Conservation (phyloP, 164 flowering plant genomes). For the Vitis amurensis region DNA sequence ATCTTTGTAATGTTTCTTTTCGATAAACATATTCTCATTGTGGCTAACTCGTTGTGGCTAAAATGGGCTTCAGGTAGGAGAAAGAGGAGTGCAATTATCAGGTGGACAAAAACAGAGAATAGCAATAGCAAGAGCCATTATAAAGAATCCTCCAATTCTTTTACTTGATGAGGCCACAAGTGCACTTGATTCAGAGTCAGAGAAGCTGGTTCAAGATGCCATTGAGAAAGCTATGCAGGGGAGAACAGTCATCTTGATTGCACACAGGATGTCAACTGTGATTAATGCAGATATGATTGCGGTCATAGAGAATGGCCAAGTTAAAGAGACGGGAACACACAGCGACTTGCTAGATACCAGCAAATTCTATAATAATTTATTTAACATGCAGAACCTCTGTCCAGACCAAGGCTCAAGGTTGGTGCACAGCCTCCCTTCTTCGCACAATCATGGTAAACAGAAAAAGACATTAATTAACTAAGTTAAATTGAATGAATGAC, state of each 20-base stretch:
- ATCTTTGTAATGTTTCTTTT: no score
- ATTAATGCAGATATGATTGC: slow-evolving; percentile 63
- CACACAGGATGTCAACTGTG: slow-evolving; percentile 74
- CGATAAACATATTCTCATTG: no score
- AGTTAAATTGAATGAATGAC: slow-evolving; percentile 11
- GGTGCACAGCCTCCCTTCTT: slow-evolving; percentile 5
- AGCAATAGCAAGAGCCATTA: slow-evolving; percentile 79
- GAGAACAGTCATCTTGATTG: slow-evolving; percentile 66
- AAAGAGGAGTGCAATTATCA: slow-evolving; percentile 67
- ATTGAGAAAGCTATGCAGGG: slow-evolving; percentile 71
- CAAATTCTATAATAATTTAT: slow-evolving; percentile 44
- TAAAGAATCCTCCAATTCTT: slow-evolving; percentile 74
- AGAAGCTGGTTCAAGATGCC: slow-evolving; percentile 80
- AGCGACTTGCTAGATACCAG: slow-evolving; percentile 45
- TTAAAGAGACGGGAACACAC: slow-evolving; percentile 56
- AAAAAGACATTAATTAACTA: not conserved
- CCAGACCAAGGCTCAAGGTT: slow-evolving; percentile 38
- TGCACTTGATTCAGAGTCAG: slow-evolving; percentile 82
- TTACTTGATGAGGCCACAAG: slow-evolving; percentile 88
- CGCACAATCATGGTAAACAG: not conserved
- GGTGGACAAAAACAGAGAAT: slow-evolving; percentile 88
- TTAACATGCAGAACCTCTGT: slow-evolving; percentile 50
- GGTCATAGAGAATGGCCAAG: slow-evolving; percentile 60
- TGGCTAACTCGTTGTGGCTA: not conserved
- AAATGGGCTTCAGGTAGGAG: slow-evolving; percentile 51